These are phyloP conservation scores for Phialophora chinensis DNA, from an alignment of 2,329 filamentous ascomycete species.

Conservation along the genomic window DNA sequence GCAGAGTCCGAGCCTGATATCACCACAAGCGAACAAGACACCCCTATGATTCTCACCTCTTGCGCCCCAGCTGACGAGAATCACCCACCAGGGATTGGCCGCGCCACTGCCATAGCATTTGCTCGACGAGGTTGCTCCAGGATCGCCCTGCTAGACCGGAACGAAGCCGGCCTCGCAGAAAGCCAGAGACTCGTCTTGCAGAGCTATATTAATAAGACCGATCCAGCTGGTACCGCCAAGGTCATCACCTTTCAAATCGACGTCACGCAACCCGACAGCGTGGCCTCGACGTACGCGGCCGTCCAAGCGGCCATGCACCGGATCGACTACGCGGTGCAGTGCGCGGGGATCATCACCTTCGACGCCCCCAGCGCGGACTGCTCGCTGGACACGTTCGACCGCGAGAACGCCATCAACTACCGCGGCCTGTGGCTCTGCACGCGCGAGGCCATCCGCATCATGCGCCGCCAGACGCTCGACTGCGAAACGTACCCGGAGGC, in stretches of 20 bases:
- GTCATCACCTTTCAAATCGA: slow-evolving; percentile 54
- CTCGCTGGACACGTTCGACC: slow-evolving; percentile 66
- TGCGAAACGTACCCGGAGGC: slow-evolving; percentile 1
- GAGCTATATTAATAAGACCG: too few species aligned
- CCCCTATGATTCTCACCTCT: background rate
- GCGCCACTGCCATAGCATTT: slow-evolving; percentile 24
- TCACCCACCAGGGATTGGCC: slow-evolving; percentile 40
- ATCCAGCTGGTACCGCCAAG: background rate
- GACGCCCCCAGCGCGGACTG: slow-evolving; percentile 45
- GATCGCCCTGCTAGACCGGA: slow-evolving; percentile 10
- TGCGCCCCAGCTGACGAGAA: background rate
- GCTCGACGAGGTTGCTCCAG: background rate
- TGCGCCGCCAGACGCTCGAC: slow-evolving; percentile 1
- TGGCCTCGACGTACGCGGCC: slow-evolving; percentile 53
- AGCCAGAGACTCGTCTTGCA: background rate
- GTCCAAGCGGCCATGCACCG: slow-evolving; percentile 56
- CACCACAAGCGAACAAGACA: background rate
- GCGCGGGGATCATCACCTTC: slow-evolving; percentile 58
- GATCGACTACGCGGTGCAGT: slow-evolving; percentile 62
- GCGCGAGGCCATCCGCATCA: slow-evolving; percentile 4
- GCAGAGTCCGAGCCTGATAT: too few species aligned
- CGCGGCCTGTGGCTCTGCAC: slow-evolving; percentile 50
- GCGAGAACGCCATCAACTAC: slow-evolving; percentile 67
- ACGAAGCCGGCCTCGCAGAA: slow-evolving; percentile 1
- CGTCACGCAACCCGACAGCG: slow-evolving; percentile 52